These are phyloP conservation scores for Talaromyces thailandensis DNA, from an alignment of 495 filamentous ascomycete genomes.

Conservation along the genomic window DNA sequence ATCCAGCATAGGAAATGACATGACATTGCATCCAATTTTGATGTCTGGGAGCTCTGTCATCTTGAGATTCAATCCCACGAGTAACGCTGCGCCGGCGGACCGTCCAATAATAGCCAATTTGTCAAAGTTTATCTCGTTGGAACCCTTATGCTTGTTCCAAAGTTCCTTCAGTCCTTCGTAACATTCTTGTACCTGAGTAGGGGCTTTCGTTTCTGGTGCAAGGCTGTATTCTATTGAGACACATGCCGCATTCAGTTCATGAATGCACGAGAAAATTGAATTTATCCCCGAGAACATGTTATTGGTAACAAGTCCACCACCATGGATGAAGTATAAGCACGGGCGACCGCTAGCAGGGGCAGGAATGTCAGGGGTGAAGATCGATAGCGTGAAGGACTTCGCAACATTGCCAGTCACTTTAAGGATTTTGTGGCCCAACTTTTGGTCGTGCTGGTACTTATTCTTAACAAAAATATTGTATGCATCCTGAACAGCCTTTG, in stretches of 20 bases:
- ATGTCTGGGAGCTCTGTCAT: not conserved
- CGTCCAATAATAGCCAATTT: not conserved
- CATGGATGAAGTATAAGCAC: not conserved
- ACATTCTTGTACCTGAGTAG: not conserved
- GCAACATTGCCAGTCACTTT: no score
- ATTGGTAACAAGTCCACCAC: not conserved
- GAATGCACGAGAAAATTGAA: not conserved
- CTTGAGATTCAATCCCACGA: not conserved
- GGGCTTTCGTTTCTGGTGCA: not conserved
- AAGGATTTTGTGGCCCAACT: no score
- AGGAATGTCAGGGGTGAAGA: not conserved
- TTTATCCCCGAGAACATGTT: not conserved
- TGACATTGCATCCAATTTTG: not conserved
- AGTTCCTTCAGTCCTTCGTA: not conserved
- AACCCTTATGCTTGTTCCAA: not conserved
- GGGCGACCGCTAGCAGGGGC: not conserved
- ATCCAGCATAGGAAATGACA: not conserved
- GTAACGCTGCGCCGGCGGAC: not conserved
- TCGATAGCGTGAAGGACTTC: not conserved
- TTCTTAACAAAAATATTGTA: no score
- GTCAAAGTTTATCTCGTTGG: not conserved
- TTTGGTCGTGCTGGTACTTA: no score
- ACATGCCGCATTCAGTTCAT: not conserved
- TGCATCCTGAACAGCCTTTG: no score
- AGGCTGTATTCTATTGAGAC: not conserved